Base-by-base conservation (phyloP, 768 basidiomycete species). In the Grammothele lineata region DNA sequence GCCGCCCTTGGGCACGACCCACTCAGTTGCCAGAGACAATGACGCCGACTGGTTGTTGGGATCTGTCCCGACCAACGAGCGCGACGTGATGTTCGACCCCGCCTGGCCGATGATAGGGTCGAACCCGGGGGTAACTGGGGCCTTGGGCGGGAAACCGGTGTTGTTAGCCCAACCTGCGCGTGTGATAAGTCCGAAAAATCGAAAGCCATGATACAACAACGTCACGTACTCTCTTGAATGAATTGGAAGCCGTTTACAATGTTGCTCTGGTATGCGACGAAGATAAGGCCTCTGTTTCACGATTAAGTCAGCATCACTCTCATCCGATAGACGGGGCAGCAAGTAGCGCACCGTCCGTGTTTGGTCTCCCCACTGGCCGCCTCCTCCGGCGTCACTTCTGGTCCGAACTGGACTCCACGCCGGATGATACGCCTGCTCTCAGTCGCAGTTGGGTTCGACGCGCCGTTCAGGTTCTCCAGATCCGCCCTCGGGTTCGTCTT, bases 351-450 rank as follows among this genome's bases (percentile, higher is more conserved):
- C 48, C 79, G 74, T n/a, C 65, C 70, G 14, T 69, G 62, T n/a
- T 58, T 37, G 1, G 78, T 78, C 60, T 68, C 71, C 11, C 62
- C 60, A 9, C 57, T 35, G 1, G 46, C 22, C 3, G 52, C 56
- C 54, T 80, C 77, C 2, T 62, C 60, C 4, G 50, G 40, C 2
- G 74, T 73, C 12, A 76, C 62, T 57, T 77, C 76, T 18, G 77
- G 74, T 1, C 78, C 78, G 54, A 75, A 80, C 39, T 73, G 74
- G 36, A 76, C 65, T 19, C 76, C 72, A 23, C 74, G 67, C 27
- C 77, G 72, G 54, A 72, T 66, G 53, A 78, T 77, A 34, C 73
- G 70, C 18, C 56, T 48, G 19, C 32, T 49, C 26, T 57, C 47
- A 11, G 52, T 45, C 4, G 50, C 11, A n/a, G n/a, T n/a, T n/a